A percentile compares a stretch with the other conserved stretches of the same genome.
Conservation (phyloP, 495 filamentous ascomycete species). For the Hapsidospora chrysogenum region DNA sequence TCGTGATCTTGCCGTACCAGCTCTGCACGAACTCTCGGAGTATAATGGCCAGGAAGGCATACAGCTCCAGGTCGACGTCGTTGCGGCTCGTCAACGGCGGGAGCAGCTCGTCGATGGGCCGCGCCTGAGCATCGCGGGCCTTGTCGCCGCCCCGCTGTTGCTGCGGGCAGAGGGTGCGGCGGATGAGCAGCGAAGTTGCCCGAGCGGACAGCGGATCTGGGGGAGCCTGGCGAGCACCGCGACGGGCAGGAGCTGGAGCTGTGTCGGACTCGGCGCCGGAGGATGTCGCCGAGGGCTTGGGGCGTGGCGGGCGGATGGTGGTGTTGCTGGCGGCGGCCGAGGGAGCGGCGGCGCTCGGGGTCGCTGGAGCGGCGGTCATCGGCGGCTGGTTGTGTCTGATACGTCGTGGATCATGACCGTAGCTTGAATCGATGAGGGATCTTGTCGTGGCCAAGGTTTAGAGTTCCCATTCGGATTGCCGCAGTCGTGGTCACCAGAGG, state of each 20-base stretch:
- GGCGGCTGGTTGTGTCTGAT: too few species aligned
- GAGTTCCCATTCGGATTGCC: too few species aligned
- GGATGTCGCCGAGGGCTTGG: background rate
- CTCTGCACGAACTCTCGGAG: conserved; percentile 74
- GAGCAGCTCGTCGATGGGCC: conserved; percentile 60
- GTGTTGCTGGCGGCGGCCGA: too few species aligned
- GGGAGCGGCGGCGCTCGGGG: background rate
- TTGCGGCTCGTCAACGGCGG: conserved; percentile 87
- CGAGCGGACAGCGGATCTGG: conserved; percentile 31
- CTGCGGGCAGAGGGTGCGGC: conserved; percentile 31
- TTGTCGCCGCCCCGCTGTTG: conserved; percentile 21
- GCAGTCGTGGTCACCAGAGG: too few species aligned
- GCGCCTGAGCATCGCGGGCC: conserved; percentile 17
- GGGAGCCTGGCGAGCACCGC: conserved; percentile 3
- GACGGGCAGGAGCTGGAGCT: background rate
- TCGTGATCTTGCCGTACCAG: conserved; percentile 87
- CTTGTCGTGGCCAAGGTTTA: too few species aligned
- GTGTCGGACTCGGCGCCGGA: background rate
- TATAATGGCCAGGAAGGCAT: conserved; percentile 77
- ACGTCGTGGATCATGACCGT: too few species aligned
- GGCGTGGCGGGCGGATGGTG: conserved; percentile 1
- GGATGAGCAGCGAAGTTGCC: conserved; percentile 32
- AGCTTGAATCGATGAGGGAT: too few species aligned
- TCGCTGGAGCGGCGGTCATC: conserved; percentile 9
- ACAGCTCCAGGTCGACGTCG: conserved; percentile 80